Evolutionary conservation across 2,329 filamentous ascomycete species (phyloP), one percentile per base, ranked within the genome.

Genomic region (Fusarium fracticaudum): DNA sequence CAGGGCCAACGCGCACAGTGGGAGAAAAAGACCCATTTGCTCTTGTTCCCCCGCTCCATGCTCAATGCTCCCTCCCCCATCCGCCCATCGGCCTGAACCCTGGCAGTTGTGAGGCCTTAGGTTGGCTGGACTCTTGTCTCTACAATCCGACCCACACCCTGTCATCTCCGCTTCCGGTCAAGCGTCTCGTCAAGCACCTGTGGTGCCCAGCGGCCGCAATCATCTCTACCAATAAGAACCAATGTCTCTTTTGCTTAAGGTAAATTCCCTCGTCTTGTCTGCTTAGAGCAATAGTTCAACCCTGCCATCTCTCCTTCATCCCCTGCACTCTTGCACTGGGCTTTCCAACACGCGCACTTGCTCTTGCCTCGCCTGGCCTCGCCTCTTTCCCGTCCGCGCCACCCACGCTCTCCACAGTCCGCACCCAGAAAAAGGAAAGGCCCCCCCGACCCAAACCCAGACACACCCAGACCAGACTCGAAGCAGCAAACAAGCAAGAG

Each of bases 341-440:
- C 60, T 53, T 64, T 61, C 43, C 38, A 64, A 62, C 64, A 51
- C 73, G 64, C 67, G 57, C 67, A 69, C 73, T 67, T 66, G 61
- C 67, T 66, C 76, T 77, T 76, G 48, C 69, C 74, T 76, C 67
- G 74, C 73, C 72, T 74, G 59, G 73, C 71, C 75, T 86, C 86
- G 84, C 83, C 84, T 87, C 85, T 79, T 81, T 81, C 79, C 80
- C 68, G 72, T 79, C 77, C 76, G 73, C 76, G 75, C 77, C 78
- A 77, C 77, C 73, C 76, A 75, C 69, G 68, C 66, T 72, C 72
- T 72, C 72, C 72, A 74, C 54, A 75, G 75, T 69, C 74, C 73
- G 74, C 76, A 75, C 75, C 70, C 72, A 74, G 72, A 74, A 75
- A 74, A 74, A 74, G 71, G 71, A 74, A 74, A 74, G 71, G 45